Conservation (phyloP, 106 monocot genomes). For the Narthecium ossifragum region DNA sequence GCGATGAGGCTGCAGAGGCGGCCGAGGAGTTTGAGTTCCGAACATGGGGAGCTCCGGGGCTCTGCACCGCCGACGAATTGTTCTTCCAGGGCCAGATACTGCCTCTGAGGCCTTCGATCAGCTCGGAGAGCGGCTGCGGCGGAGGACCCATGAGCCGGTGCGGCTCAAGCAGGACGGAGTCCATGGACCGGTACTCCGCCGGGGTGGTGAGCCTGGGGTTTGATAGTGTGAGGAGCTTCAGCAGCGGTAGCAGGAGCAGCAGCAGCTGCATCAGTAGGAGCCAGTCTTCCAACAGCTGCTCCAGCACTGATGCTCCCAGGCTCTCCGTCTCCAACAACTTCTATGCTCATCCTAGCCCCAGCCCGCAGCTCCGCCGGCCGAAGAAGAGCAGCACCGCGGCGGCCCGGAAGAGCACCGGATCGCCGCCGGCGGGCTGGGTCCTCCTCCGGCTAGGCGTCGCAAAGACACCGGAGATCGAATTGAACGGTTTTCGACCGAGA, state of each 20-base stretch:
- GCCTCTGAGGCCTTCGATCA: conserved; percentile 26
- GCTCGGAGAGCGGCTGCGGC: conserved; percentile 10
- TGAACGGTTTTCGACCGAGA: conserved; percentile 4
- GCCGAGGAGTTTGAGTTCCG: conserved; percentile 55
- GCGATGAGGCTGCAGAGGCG: not conserved
- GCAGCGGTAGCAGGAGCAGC: conserved; percentile 23
- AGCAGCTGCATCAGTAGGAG: conserved; percentile 40
- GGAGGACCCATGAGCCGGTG: conserved; percentile 1
- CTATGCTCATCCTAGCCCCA: conserved; percentile 55
- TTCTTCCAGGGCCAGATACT: conserved; percentile 60
- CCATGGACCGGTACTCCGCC: conserved; percentile 1
- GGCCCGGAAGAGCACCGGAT: conserved; percentile 20
- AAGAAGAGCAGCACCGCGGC: not conserved
- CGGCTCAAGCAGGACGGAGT: conserved; percentile 10
- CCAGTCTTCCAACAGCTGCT: conserved; percentile 32
- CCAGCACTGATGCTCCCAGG: conserved; percentile 11
- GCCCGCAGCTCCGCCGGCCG: conserved; percentile 27
- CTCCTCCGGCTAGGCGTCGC: conserved; percentile 45
- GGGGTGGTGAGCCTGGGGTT: not conserved
- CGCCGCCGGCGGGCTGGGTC: conserved; percentile 19
- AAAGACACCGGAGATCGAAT: conserved; percentile 42
- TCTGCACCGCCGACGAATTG: conserved; percentile 55
- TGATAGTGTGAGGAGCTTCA: conserved; percentile 1
- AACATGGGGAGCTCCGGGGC: conserved; percentile 2
- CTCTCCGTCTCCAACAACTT: conserved; percentile 26